These are phyloP conservation scores for Hippophae tibetana DNA, from an alignment of 306 rosid species.

Conservation along the genomic window DNA sequence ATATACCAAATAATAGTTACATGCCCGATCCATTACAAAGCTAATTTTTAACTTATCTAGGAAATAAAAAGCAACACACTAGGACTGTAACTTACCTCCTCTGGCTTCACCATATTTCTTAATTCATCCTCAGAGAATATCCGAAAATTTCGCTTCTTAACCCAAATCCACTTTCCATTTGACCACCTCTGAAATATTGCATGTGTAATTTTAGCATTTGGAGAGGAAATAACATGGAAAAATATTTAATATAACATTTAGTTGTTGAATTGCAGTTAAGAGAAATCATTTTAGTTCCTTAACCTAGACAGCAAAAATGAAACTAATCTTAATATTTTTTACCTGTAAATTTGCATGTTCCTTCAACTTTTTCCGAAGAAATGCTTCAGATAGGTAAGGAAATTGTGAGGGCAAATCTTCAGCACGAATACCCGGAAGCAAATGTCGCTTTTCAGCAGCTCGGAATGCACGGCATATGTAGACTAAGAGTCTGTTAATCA, in stretches of 20 bases:
- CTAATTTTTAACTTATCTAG: background rate
- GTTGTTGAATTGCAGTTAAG: background rate
- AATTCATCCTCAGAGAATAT: constrained; percentile 72
- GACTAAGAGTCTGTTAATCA: constrained; percentile 74
- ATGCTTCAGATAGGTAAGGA: constrained; percentile 72
- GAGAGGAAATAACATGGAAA: constrained; percentile 9
- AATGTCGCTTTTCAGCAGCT: constrained; percentile 64
- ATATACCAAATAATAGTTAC: too few species aligned
- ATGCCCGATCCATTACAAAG: background rate
- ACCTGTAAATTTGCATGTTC: constrained; percentile 86
- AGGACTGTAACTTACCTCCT: constrained; percentile 56
- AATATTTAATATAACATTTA: background rate
- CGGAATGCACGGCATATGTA: constrained; percentile 84
- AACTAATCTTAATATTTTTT: constrained; percentile 6
- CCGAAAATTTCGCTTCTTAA: constrained; percentile 75
- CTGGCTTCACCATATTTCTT: constrained; percentile 85
- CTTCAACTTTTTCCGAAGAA: constrained; percentile 69
- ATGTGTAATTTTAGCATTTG: constrained; percentile 28
- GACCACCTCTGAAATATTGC: constrained; percentile 52
- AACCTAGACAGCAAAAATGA: background rate
- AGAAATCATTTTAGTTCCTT: background rate
- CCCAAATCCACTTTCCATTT: constrained; percentile 66
- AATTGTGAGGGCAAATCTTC: constrained; percentile 67
- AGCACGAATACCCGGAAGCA: constrained; percentile 47
- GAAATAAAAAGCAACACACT: background rate